Base-by-base conservation (phyloP, 2,329 filamentous ascomycete genomes). In the Anthostomella pinea region DNA sequence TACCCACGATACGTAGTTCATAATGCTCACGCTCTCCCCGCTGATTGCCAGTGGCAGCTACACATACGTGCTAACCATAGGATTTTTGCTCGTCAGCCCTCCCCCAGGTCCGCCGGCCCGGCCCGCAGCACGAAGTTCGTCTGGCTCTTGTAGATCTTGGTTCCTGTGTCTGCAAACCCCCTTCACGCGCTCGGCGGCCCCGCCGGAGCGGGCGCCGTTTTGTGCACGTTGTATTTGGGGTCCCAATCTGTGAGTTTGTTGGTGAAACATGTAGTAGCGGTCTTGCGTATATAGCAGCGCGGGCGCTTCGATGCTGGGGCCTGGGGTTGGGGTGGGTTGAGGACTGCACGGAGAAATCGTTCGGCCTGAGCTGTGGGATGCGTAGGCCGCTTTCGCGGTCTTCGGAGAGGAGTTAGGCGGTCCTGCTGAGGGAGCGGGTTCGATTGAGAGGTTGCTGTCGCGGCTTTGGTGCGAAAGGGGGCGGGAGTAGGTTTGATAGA, bases 181-280 rank as follows among this genome's bases (percentile, higher is more conserved):
- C 66, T 63, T 75, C 79, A 83, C 1, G 63, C 54, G 1, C 73
- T 73, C 81, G 81, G 85, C 0, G 77, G 75, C 0, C 77, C 77
- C 1, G 65, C 60, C 1, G 83, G 63, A 3, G 65, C 73, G 3
- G 70, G 73, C 0, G 79, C 68, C 2, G 76, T 79, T 48, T 68
- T 70, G 57, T 81, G 80, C 27, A 67, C 67, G 48, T 84, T 84
- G 51, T 83, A 80, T 41, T 82, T 83, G 9, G 79, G 61, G 41
- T 73, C 63, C 75, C 74, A 79, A 3, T 72, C 72, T 1, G 69
- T 75, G n/a, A 75, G 52, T 30, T 71, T 65, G 1, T 73, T 79
- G 2, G 73, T 78, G 50, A 85, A 82, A n/a, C 60, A 84, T 75
- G 57, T 75, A 83, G 56, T 83, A 85, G 1, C 70, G 68, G 1